Conservation (phyloP, 2,329 filamentous ascomycete species). For the Colletotrichum euphorbiae region DNA sequence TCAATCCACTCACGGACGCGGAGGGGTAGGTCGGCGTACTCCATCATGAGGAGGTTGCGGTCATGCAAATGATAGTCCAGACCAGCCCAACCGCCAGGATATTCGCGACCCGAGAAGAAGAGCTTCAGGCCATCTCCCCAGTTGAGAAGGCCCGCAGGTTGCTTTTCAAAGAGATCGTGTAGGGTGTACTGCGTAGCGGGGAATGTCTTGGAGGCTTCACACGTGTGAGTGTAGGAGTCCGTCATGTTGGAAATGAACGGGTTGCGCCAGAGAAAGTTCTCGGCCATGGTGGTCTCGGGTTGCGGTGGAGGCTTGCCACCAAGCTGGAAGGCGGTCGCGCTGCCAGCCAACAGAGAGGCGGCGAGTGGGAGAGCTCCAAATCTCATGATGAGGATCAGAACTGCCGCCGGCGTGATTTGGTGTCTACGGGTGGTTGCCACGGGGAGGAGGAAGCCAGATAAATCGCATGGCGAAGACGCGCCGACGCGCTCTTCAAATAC, state of each 20-base stretch:
- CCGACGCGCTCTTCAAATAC: conserved; percentile 13
- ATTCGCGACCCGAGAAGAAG: conserved; percentile 54
- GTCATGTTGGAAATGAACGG: conserved; percentile 49
- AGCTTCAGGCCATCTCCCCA: conserved; percentile 55
- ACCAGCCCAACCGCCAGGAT: conserved; percentile 65
- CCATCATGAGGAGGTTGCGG: conserved; percentile 60
- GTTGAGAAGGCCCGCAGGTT: conserved; percentile 53
- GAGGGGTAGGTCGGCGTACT: conserved; percentile 56
- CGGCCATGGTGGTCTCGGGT: conserved; percentile 50
- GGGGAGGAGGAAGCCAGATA: not conserved
- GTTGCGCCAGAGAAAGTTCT: conserved; percentile 55
- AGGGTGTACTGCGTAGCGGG: conserved; percentile 56
- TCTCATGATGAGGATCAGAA: conserved; percentile 9
- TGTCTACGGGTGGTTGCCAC: not conserved
- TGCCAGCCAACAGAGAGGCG: conserved; percentile 32
- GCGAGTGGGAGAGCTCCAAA: conserved; percentile 9
- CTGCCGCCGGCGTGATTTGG: not conserved
- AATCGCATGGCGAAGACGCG: not conserved
- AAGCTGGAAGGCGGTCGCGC: conserved; percentile 46
- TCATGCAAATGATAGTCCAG: conserved; percentile 64
- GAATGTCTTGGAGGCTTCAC: conserved; percentile 51
- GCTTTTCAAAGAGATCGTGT: conserved; percentile 53
- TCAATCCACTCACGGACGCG: conserved; percentile 62
- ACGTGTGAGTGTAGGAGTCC: conserved; percentile 49
- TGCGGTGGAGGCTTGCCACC: conserved; percentile 40